These are phyloP conservation scores for Balansia obtecta DNA, from an alignment of 2,329 filamentous ascomycete species.

Conservation along the genomic window DNA sequence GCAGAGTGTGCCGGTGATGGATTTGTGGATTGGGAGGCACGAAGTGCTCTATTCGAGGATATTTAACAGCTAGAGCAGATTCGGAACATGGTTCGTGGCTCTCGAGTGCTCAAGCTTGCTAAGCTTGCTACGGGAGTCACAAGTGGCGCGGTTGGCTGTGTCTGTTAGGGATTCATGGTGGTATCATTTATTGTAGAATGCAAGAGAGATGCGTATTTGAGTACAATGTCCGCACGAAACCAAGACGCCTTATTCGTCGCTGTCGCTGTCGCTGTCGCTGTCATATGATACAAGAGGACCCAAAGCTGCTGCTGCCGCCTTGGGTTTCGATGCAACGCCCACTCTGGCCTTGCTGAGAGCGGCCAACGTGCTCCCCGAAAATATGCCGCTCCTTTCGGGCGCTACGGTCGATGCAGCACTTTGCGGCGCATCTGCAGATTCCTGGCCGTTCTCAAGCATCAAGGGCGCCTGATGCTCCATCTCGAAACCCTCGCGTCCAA, in stretches of 20 bases:
- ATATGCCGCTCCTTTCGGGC: conserved; percentile 47
- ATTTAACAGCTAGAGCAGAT: conserved; percentile 56
- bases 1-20: conserved; percentile 65
- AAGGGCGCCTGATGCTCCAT: conserved; percentile 48
- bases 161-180: conserved; percentile 4
- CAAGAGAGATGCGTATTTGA: background rate
- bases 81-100: too few species aligned
- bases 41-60: conserved; percentile 76
- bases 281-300: conserved; percentile 81
- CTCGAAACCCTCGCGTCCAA: conserved; percentile 46
- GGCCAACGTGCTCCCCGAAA: conserved; percentile 71
- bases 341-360: conserved; percentile 53
- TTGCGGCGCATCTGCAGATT: conserved; percentile 17
- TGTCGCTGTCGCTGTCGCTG: conserved; percentile 86
- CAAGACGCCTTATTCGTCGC: conserved; percentile 41
- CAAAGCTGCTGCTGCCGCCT: conserved; percentile 34
- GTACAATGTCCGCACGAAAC: conserved; percentile 2
- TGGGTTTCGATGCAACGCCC: conserved; percentile 40
- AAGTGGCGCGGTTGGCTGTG: too few species aligned
- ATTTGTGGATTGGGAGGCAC: conserved; percentile 73
- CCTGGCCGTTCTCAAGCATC: conserved; percentile 45
- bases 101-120: too few species aligned
- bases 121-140: too few species aligned
- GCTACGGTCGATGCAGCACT: conserved; percentile 21
- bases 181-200: conserved; percentile 20